phyloP scores from a whole-genome alignment of 352 stramenopile genomes.

The Globisporangium okanoganense region DNA sequence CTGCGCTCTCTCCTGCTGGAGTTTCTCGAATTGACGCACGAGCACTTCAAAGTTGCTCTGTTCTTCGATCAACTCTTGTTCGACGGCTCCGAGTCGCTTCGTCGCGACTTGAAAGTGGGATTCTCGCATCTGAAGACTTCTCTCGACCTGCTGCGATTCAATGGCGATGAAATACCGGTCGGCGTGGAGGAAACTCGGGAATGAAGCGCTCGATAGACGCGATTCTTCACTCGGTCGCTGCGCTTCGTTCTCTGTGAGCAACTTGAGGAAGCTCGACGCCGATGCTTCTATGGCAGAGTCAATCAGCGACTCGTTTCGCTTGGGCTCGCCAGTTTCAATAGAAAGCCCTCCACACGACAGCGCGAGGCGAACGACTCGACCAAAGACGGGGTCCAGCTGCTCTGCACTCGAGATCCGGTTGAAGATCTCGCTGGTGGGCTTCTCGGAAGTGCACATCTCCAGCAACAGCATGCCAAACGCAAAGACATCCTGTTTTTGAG shows the following conservation, averaged over 20 bases:
- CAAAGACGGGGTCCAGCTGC: conserved; percentile 47
- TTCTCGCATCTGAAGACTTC: conserved; percentile 23
- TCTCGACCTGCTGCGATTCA: conserved; percentile 25
- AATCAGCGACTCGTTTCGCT: conserved; percentile 1
- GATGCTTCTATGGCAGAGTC: conserved; percentile 3
- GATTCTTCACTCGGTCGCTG: conserved; percentile 11
- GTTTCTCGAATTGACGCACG: conserved; percentile 53
- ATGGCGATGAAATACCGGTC: conserved; percentile 35
- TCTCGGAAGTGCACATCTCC: conserved; percentile 57
- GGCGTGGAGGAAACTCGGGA: conserved; percentile 50
- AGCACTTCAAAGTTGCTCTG: conserved; percentile 67
- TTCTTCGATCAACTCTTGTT: conserved; percentile 62
- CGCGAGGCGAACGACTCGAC: conserved; percentile 26
- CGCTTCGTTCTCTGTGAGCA: conserved; percentile 26
- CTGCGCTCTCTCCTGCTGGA: conserved; percentile 25
- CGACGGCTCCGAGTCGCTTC: conserved; percentile 55
- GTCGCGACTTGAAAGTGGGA: conserved; percentile 30
- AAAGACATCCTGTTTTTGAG: conserved; percentile 39
- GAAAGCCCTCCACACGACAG: conserved; percentile 13
- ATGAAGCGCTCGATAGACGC: conserved; percentile 13
- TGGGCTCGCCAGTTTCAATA: background rate
- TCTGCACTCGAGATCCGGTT: conserved; percentile 41
- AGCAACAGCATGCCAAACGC: conserved; percentile 66
- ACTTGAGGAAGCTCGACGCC: conserved; percentile 16
- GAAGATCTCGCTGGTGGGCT: conserved; percentile 50